Evolutionary conservation across 2,329 filamentous ascomycete species (phyloP), one percentile per base, ranked within the genome.

Genomic region (Cladosporium halotolerans): DNA sequence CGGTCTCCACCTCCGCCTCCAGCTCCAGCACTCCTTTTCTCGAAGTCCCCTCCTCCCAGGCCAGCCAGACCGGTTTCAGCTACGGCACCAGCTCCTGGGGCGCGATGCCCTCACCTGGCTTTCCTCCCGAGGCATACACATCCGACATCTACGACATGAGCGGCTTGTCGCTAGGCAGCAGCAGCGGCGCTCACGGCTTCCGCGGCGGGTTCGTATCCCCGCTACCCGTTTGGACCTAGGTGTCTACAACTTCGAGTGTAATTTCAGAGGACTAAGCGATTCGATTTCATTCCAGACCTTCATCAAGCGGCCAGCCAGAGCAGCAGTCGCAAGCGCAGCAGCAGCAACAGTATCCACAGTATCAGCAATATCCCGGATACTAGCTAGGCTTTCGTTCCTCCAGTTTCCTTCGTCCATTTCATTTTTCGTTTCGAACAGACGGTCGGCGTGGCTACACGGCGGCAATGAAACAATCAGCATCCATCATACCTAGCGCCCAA

Each of bases 21-120:
- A 69, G 61, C 40, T 63, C 52, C 63, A 68, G 49, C 16, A 59
- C 60, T 18, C 61, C 65, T 55, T 78, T 72, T 53, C 70, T 78
- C 45, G 73, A 76, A 55, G 70, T 77, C 5, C 74, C 75, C 23
- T 45, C 55, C 2, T 34, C 38, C 9, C 48, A 51, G 16, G 14
- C 4, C 58, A 62, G 44, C 28, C 58, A n/a, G 16, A 56, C 64
- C 40, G 61, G 63, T 31, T 68, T 68, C 55, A 59, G 58, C 14
- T 61, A 62, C 45, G 62, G 62, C 11, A 64, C 64, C 6, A 65
- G 60, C 51, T 57, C 56, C 13, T 70, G 65, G 64, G 66, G 66
- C 8, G 61, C 62, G 9, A 56, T 64, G 48, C 65, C 66, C 16
- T 68, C 66, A 11, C 68, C 68, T 8, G 62, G 61, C 13, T 64